Conservation (phyloP, 2,329 filamentous ascomycete species). For the Phialemoniopsis sp. region DNA sequence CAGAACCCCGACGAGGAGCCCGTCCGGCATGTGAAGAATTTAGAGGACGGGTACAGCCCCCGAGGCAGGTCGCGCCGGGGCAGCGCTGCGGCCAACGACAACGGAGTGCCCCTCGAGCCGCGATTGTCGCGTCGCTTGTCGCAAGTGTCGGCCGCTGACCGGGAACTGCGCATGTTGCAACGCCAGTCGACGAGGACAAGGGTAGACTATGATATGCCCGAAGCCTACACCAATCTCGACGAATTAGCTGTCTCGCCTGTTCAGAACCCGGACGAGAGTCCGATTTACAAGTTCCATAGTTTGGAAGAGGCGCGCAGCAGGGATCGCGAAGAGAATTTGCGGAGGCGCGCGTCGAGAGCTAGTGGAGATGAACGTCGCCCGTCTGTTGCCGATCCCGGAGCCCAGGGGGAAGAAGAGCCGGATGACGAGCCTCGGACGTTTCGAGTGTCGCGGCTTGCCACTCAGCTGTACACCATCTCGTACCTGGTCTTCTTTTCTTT, state of each 20-base stretch:
- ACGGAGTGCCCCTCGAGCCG: not conserved
- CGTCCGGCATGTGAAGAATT: not conserved
- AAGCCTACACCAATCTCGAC: conserved; percentile 34
- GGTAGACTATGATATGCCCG: conserved; percentile 27
- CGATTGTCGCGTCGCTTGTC: conserved; percentile 1
- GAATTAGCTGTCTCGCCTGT: conserved; percentile 39
- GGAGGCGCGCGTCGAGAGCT: not conserved
- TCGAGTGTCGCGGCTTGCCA: conserved; percentile 43
- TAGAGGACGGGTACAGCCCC: conserved; percentile 2
- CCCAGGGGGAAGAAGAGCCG: not conserved
- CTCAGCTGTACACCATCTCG: conserved; percentile 67
- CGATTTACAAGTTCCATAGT: conserved; percentile 28
- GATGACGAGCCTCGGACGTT: not conserved
- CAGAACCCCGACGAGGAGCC: conserved; percentile 6
- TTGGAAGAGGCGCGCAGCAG: conserved; percentile 29
- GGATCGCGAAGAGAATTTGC: conserved; percentile 12
- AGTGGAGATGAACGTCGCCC: not conserved
- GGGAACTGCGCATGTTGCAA: conserved; percentile 7
- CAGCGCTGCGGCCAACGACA: not conserved
- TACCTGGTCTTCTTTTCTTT: conserved; percentile 85
- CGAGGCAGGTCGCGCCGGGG: not conserved
- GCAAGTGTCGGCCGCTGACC: conserved; percentile 5
- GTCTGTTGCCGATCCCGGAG: too few species aligned
- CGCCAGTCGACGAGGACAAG: conserved; percentile 9
- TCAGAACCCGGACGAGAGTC: conserved; percentile 32